Evolutionary conservation across 306 rosid species (phyloP), one percentile per base, ranked within the genome.

Genomic region (Cucumis melo): DNA sequence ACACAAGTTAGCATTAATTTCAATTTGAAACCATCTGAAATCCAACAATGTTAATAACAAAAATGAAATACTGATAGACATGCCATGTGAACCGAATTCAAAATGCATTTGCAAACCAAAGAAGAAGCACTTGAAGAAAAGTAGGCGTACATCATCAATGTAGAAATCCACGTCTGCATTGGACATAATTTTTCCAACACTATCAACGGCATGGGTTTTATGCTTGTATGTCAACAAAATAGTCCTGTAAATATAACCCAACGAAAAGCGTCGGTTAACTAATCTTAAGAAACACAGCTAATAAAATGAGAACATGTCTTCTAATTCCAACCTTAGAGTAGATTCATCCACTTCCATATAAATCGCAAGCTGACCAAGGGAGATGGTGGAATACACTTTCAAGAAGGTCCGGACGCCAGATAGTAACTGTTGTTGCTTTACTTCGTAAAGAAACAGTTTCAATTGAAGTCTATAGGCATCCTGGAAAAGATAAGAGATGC

Each of bases 271-370:
- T 54, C 50, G 74, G 8, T 6, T 46, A 64, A 62, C 10, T 74
- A 66, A 48, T 17, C 42, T 29, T 15, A 20, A 10, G 29, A 73
- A 55, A 73, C 24, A 36, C 16, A 29, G 66, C 16, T 62, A 24
- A 53, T 46, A 57, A 23, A 15, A 68, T 41, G 17, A 80, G 70
- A 75, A 2, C 55, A 74, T 32, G 61, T 48, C 56, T 77, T 64
- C 34, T 85, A 79, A 90, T 72, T 27, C 48, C 46, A 73, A 73
- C 99, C 99, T 92, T 86, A 92, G 83, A 72, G 93, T 90, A 14
- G 97, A 82, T 79, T 92, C 99, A 87, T 94, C 98, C 81, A 90
- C 96, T 88, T 94, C 97, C 96, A 92, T 92, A 82, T 90, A 94
- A 83, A 84, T 92, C 10, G 98, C 99, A 75, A 94, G 96, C 81